Base-by-base conservation (phyloP, 495 filamentous ascomycete genomes). In the Baudoinia panamericana region DNA sequence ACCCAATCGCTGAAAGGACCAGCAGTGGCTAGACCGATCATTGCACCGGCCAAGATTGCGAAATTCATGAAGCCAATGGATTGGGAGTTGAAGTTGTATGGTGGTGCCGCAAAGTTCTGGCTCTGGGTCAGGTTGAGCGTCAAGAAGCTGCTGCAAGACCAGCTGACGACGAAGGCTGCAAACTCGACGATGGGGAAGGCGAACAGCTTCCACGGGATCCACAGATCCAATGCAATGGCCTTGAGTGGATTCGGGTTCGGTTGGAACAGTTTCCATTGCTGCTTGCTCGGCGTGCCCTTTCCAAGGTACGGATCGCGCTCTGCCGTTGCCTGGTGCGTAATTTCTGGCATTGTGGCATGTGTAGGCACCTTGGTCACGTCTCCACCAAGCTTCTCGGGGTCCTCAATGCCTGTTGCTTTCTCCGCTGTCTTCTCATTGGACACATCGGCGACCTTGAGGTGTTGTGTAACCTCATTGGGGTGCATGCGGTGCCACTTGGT, bases 181-280 rank as follows among this genome's bases (percentile, higher is more conserved):
- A 72, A 70, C 45, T 80, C 72, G 36, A 78, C 71, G 40, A 80
- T 72, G 0, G 75, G 75, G 56, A 78, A 80, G 11, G 66, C 59
- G 39, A 75, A 64, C 30, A 78, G 59, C 35, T 70, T 69, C 60
- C 71, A 66, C 3, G 74, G 75, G 29, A 70, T 64, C 50, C 66
- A 45, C 19, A 70, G 47, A 47, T 66, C 66, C 23, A 63, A 35
- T n/a, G 63, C 11, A 32, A 71, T 54, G 7, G 56, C 56, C 39
- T 64, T 61, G 38, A 64, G 51, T 20, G 61, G 63, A 44, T 59
- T 48, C 22, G 54, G 51, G 36, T 58, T 58, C 23, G 57, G 52
- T 45, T 71, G 68, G 43, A 63, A 69, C 2, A 76, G 40, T 10
- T 49, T 54, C 62, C 76, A 80, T 49, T 80, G 75, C 19, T 50